Conservation (phyloP, 768 basidiomycete genomes). For the Panaeolus papilionaceus region DNA sequence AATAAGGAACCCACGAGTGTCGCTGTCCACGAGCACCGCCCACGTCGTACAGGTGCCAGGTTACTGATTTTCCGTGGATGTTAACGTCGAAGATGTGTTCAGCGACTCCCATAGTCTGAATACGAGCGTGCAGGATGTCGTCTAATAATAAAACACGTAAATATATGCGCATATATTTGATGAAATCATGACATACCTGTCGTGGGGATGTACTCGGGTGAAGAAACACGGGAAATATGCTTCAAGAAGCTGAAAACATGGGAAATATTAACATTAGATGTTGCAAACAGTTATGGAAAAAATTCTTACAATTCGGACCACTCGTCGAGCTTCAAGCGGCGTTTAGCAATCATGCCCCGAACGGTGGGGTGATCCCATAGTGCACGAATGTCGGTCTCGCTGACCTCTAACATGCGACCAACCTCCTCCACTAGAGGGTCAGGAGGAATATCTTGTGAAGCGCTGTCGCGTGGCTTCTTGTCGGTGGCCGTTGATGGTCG, state of each 20-base stretch:
- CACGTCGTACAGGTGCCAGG: conserved; percentile 78
- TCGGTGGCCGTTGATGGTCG: conserved; percentile 36
- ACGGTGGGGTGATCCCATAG: conserved; percentile 81
- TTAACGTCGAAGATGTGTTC: conserved; percentile 86
- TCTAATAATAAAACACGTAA: conserved; percentile 50
- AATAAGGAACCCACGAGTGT: conserved; percentile 81
- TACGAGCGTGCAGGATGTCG: conserved; percentile 88
- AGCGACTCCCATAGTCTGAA: conserved; percentile 89
- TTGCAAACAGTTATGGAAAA: conserved; percentile 9
- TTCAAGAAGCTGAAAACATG: conserved; percentile 65
- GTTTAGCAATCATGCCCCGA: conserved; percentile 66
- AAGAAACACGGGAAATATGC: conserved; percentile 74
- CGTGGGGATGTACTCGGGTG: conserved; percentile 72
- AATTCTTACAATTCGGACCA: conserved; percentile 85
- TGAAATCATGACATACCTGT: conserved; percentile 54
- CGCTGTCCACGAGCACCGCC: conserved; percentile 76
- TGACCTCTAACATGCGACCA: conserved; percentile 61
- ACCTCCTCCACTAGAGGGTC: conserved; percentile 69
- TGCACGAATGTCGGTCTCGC: conserved; percentile 68
- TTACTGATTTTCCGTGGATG: conserved; percentile 77
- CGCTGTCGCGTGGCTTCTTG: conserved; percentile 40
- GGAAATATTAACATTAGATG: conserved; percentile 24
- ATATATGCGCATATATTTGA: conserved; percentile 33
- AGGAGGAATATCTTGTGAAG: conserved; percentile 41
- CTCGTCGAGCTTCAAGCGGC: conserved; percentile 81